Evolutionary conservation across 148 eudicot genomes (phyloP).

Genomic region (Rhododendron kiyosumense): DNA sequence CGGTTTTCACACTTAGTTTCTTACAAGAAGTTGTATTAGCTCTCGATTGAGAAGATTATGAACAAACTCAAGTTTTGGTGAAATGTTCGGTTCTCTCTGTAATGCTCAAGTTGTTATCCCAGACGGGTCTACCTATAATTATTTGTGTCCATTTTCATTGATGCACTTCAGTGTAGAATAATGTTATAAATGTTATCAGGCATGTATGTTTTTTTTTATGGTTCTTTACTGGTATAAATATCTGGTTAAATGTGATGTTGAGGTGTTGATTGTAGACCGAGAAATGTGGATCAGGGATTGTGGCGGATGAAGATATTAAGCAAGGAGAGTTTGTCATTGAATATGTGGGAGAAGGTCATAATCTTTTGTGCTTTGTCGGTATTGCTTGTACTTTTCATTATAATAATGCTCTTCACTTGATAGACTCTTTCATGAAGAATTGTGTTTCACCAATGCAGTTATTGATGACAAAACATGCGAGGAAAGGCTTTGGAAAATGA

Average conservation of each 20-base stretch:
- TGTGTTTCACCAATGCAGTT: slow-evolving; percentile 47
- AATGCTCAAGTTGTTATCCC: neutral
- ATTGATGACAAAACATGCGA: slow-evolving; percentile 98
- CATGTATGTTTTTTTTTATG: neutral
- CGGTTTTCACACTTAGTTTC: neutral
- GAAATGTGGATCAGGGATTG: slow-evolving; percentile 95
- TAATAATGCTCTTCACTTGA: neutral
- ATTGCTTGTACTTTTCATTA: neutral
- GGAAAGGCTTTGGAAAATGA: slow-evolving; percentile 97
- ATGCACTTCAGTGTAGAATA: neutral
- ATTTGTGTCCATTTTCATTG: neutral
- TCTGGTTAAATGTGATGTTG: slow-evolving; percentile 12
- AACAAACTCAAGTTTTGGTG: neutral
- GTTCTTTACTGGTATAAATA: neutral
- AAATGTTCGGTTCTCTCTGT: neutral
- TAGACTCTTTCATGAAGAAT: neutral
- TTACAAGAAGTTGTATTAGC: neutral
- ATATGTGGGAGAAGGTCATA: slow-evolving; percentile 97
- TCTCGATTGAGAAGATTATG: neutral
- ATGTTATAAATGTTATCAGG: neutral
- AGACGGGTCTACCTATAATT: neutral
- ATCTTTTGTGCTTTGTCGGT: slow-evolving; percentile 8
- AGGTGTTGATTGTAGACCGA: slow-evolving; percentile 68
- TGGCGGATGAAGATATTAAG: slow-evolving; percentile 92
- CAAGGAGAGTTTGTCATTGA: slow-evolving; percentile 90